Conservation (phyloP, 1,284 basidiomycete genomes). For the Ustanciosporium gigantosporum region DNA sequence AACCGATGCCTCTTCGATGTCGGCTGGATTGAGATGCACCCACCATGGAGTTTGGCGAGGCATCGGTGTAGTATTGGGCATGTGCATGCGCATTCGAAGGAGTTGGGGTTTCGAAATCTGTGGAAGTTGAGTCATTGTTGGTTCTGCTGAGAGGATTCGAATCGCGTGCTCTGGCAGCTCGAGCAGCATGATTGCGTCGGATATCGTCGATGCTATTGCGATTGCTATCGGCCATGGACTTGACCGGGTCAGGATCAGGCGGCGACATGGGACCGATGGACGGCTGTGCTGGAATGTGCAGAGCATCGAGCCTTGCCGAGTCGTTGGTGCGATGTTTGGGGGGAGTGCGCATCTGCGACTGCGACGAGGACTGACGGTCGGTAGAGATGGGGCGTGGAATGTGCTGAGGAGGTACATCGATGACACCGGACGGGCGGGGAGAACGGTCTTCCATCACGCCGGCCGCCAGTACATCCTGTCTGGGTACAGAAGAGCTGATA, state of each 20-base stretch:
- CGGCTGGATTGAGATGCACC: conserved; percentile 11
- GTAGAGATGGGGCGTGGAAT: conserved; percentile 36
- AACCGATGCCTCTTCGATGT: conserved; percentile 20
- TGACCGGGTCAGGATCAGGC: conserved; percentile 39
- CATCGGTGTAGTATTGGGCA: conserved; percentile 20
- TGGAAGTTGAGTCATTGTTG: background rate
- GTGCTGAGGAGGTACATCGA: conserved; percentile 40
- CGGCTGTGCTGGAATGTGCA: conserved; percentile 15
- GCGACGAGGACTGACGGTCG: conserved; percentile 2
- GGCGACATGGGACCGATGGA: conserved; percentile 34
- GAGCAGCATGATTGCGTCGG: conserved; percentile 45
- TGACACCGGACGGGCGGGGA: background rate
- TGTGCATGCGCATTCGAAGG: conserved; percentile 16
- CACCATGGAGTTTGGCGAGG: conserved; percentile 9
- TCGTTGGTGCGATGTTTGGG: conserved; percentile 9
- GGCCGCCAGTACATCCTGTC: background rate
- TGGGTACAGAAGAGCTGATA: background rate
- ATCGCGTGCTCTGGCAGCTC: conserved; percentile 12
- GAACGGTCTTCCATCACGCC: conserved; percentile 11
- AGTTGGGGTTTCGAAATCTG: conserved; percentile 3
- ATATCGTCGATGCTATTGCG: conserved; percentile 52
- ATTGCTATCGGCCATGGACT: conserved; percentile 48
- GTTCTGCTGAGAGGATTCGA: background rate
- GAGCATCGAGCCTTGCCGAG: conserved; percentile 4
- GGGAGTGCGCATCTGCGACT: conserved; percentile 14